Conservation (phyloP, 768 basidiomycete species). For the Rhizopogon vesiculosus region DNA sequence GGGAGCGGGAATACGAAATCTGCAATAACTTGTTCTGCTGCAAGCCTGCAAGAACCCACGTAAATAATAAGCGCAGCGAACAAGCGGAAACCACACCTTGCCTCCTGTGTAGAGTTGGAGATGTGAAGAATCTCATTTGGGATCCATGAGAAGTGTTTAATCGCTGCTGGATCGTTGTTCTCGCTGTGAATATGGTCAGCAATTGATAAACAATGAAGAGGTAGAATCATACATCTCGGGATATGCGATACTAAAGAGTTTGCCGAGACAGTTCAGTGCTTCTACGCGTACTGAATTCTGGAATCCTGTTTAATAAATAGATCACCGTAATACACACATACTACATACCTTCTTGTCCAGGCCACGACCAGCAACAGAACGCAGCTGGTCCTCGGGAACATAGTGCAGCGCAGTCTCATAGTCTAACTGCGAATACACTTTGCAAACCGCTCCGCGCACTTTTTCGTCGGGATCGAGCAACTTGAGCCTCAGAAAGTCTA, state of each 20-base stretch:
- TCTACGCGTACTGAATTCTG: conserved; percentile 64
- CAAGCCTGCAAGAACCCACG: conserved; percentile 33
- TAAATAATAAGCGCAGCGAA: background rate
- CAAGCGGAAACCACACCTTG: conserved; percentile 39
- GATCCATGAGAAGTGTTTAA: conserved; percentile 89
- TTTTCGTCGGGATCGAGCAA: conserved; percentile 88
- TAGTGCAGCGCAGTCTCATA: conserved; percentile 89
- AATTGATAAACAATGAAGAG: background rate
- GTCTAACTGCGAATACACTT: conserved; percentile 76
- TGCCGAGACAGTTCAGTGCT: conserved; percentile 73
- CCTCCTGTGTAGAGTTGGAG: conserved; percentile 46
- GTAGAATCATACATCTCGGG: conserved; percentile 73
- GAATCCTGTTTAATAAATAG: conserved; percentile 1
- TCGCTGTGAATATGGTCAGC: conserved; percentile 47
- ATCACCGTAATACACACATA: background rate
- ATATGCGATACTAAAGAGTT: conserved; percentile 76
- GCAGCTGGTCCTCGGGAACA: conserved; percentile 59
- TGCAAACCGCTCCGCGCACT: conserved; percentile 82
- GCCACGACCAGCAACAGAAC: conserved; percentile 62
- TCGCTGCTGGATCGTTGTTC: conserved; percentile 66
- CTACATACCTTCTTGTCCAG: conserved; percentile 77
- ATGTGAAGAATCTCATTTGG: conserved; percentile 67
- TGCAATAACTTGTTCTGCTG: conserved; percentile 64
- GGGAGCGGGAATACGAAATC: conserved; percentile 84
- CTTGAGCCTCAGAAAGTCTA: conserved; percentile 60